Conservation (phyloP, 805 yeast genomes). For the Spathaspora passalidarum region DNA sequence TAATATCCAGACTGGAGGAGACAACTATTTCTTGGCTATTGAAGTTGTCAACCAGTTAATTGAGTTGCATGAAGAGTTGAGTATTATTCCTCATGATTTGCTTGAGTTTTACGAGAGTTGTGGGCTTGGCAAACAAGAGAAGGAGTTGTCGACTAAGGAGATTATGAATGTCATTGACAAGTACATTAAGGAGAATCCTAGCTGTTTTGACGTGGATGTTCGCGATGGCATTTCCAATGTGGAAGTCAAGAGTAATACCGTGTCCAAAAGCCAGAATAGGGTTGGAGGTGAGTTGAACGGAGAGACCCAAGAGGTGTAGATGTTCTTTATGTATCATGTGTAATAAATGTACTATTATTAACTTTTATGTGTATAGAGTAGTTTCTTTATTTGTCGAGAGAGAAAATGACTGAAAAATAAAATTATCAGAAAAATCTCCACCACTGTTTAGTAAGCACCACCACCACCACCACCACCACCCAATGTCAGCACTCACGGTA, state of each 20-base stretch:
- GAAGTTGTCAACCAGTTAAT: conserved; percentile 86
- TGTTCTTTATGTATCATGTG: not conserved
- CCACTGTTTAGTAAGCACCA: not conserved
- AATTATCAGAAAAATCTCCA: not conserved
- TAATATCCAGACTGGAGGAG: conserved; percentile 39
- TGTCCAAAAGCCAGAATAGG: conserved; percentile 30
- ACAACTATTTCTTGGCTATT: conserved; percentile 81
- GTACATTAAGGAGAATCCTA: conserved; percentile 27
- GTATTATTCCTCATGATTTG: conserved; percentile 70
- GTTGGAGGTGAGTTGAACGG: conserved; percentile 27
- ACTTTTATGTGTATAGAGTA: no score
- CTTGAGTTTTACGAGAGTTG: conserved; percentile 46
- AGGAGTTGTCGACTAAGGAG: conserved; percentile 31
- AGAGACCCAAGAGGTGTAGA: conserved; percentile 20
- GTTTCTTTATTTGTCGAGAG: no score
- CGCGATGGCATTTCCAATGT: conserved; percentile 17
- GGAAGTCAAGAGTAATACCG: conserved; percentile 27
- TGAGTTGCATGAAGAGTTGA: conserved; percentile 73
- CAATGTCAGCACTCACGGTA: conserved; percentile 31
- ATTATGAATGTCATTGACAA: conserved; percentile 33
- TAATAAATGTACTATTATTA: not conserved
- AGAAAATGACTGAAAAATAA: no score
- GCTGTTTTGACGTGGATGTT: conserved; percentile 21
- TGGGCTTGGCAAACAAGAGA: conserved; percentile 3
- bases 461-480: not conserved